phyloP scores from a whole-genome alignment of 352 stramenopile species.

The Hyaloperonospora brassicae region DNA sequence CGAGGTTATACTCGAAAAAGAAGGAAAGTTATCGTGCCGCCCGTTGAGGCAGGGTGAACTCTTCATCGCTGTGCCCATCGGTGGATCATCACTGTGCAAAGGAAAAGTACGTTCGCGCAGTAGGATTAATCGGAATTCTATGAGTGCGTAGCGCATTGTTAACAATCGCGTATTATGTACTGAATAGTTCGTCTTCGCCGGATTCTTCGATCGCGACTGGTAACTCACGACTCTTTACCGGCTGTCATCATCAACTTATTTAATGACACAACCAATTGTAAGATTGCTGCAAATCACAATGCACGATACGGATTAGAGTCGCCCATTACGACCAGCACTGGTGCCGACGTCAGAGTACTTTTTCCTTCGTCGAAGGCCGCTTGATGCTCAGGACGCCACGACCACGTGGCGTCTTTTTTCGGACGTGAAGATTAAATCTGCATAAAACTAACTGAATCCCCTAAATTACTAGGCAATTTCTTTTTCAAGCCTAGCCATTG shows the following conservation, averaged over 20 bases:
- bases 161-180: not conserved
- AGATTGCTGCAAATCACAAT: too few species aligned
- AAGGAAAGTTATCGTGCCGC: constrained; percentile 1
- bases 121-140: not conserved
- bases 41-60: not conserved
- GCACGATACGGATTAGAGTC: too few species aligned
- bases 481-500: not conserved
- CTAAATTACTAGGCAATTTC: constrained; percentile 2
- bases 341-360: too few species aligned
- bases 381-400: not conserved
- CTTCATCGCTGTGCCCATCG: not conserved
- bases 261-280: too few species aligned
- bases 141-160: not conserved
- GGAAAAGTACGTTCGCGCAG: not conserved
- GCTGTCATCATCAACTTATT: too few species aligned
- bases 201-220: not conserved
- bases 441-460: not conserved
- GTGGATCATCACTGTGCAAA: not conserved
- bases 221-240: too few species aligned
- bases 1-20: constrained; percentile 13
- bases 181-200: not conserved
- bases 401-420: not conserved
- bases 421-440: not conserved
- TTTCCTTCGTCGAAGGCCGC: not conserved
- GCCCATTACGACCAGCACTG: too few species aligned